phyloP scores from a whole-genome alignment of 2,329 filamentous ascomycete genomes.

The Aspergillus vadensis region DNA sequence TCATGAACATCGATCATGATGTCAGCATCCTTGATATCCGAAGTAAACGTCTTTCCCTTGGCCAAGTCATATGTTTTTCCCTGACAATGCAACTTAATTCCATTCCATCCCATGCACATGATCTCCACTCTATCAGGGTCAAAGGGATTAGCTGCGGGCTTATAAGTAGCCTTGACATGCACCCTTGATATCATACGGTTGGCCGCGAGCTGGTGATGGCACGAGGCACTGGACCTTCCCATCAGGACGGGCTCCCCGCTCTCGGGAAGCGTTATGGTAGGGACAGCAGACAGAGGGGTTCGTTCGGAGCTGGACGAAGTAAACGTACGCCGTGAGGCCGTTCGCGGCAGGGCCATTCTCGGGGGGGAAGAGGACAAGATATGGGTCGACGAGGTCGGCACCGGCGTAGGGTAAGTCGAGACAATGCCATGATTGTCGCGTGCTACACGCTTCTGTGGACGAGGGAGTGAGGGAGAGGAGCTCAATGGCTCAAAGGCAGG shows the following conservation, averaged over 20 bases:
- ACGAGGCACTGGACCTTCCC: slow-evolving; percentile 92
- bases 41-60: slow-evolving; percentile 88
- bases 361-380: slow-evolving; percentile 87
- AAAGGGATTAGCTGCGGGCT: slow-evolving; percentile 66
- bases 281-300: slow-evolving; percentile 78
- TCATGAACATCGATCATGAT: slow-evolving; percentile 97
- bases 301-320: slow-evolving; percentile 67
- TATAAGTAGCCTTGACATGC: slow-evolving; percentile 85
- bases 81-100: slow-evolving; percentile 87
- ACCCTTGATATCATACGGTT: slow-evolving; percentile 92
- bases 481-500: slow-evolving; percentile 54
- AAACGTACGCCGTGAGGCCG: slow-evolving; percentile 62
- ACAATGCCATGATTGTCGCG: slow-evolving; percentile 45
- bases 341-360: slow-evolving; percentile 50
- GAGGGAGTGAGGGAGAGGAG: slow-evolving; percentile 52
- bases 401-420: slow-evolving; percentile 83
- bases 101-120: slow-evolving; percentile 93
- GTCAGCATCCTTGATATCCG: slow-evolving; percentile 81
- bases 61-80: slow-evolving; percentile 80
- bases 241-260: slow-evolving; percentile 82
- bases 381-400: slow-evolving; percentile 90
- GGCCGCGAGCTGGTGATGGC: slow-evolving; percentile 89
- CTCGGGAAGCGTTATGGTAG: slow-evolving; percentile 76
- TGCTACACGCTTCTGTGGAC: slow-evolving; percentile 50
- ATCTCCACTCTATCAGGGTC: slow-evolving; percentile 81